These are phyloP conservation scores for Scheffersomyces spartinae DNA, from an alignment of 805 yeast species.

Conservation along the genomic window DNA sequence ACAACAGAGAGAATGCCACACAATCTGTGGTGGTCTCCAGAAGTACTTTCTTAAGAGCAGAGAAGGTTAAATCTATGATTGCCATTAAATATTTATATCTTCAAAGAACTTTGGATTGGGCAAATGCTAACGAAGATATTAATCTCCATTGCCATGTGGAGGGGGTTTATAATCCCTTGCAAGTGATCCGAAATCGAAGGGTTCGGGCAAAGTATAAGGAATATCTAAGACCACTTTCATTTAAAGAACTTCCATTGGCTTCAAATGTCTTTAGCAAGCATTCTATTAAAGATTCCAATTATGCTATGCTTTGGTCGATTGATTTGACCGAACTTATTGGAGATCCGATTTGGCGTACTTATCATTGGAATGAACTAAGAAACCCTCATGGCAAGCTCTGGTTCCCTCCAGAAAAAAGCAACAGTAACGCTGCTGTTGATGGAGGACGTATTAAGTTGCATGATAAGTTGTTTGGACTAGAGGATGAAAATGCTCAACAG, in stretches of 20 bases:
- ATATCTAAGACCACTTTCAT: slow-evolving; percentile 30
- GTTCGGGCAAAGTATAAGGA: slow-evolving; percentile 41
- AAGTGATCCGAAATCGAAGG: slow-evolving; percentile 63
- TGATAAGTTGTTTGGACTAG: slow-evolving; percentile 16
- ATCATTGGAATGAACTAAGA: slow-evolving; percentile 41
- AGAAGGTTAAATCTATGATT: slow-evolving; percentile 35
- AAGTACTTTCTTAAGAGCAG: slow-evolving; percentile 34
- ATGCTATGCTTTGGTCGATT: slow-evolving; percentile 57
- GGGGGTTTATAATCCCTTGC: slow-evolving; percentile 72
- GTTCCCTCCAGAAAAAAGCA: slow-evolving; percentile 26
- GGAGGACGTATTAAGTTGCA: slow-evolving; percentile 12
- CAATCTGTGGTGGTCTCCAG: slow-evolving; percentile 14
- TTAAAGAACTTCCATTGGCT: slow-evolving; percentile 47
- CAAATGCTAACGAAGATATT: slow-evolving; percentile 8
- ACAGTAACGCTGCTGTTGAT: slow-evolving; percentile 1
- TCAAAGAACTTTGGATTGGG: slow-evolving; percentile 26
- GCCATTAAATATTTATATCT: slow-evolving; percentile 39
- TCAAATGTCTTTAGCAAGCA: slow-evolving; percentile 48
- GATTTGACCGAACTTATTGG: slow-evolving; percentile 46
- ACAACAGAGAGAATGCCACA: slow-evolving; percentile 3
- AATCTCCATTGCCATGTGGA: slow-evolving; percentile 39
- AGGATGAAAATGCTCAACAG: background rate
- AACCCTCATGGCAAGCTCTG: slow-evolving; percentile 36
- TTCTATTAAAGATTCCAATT: slow-evolving; percentile 30
- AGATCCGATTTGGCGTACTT: slow-evolving; percentile 48